Evolutionary conservation across 441 rosid genomes (phyloP).

Genomic region (Gossypium schwendimanii): DNA sequence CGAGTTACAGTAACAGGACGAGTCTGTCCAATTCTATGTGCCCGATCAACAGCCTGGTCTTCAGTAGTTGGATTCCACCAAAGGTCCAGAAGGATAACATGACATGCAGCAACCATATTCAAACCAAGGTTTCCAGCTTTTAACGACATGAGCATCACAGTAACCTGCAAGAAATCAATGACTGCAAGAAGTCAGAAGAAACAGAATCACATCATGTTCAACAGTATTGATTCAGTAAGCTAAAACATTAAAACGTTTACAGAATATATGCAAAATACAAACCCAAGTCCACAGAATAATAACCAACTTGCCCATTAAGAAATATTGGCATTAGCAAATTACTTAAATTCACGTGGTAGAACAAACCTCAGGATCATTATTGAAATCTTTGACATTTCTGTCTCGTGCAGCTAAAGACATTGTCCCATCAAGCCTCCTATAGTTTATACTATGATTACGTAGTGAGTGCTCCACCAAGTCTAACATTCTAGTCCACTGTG

Average conservation of each 20-base stretch:
- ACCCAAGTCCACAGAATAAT: not conserved
- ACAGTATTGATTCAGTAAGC: not conserved
- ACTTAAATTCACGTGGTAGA: constrained; percentile 4
- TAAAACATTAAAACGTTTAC: not conserved
- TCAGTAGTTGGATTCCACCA: constrained; percentile 99
- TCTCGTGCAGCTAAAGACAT: constrained; percentile 77
- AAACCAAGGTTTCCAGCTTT: constrained; percentile 94
- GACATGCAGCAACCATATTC: constrained; percentile 94
- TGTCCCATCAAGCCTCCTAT: constrained; percentile 88
- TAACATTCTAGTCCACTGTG: constrained; percentile 96
- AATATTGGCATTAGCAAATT: not conserved
- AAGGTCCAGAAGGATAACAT: constrained; percentile 86
- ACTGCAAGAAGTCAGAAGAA: constrained; percentile 1
- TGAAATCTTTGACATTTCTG: constrained; percentile 77
- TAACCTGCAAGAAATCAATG: constrained; percentile 42
- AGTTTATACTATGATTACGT: constrained; percentile 37
- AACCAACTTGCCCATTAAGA: not conserved
- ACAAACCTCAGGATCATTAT: constrained; percentile 65
- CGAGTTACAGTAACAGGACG: constrained; percentile 86
- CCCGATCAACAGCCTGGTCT: constrained; percentile 94
- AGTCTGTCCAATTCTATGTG: constrained; percentile 97
- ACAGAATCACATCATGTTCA: not conserved
- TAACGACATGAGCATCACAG: constrained; percentile 84
- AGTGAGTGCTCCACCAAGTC: constrained; percentile 62
- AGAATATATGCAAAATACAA: not conserved